phyloP scores from a whole-genome alignment of 768 basidiomycete genomes.

The Hortiboletus flavorubellus region DNA sequence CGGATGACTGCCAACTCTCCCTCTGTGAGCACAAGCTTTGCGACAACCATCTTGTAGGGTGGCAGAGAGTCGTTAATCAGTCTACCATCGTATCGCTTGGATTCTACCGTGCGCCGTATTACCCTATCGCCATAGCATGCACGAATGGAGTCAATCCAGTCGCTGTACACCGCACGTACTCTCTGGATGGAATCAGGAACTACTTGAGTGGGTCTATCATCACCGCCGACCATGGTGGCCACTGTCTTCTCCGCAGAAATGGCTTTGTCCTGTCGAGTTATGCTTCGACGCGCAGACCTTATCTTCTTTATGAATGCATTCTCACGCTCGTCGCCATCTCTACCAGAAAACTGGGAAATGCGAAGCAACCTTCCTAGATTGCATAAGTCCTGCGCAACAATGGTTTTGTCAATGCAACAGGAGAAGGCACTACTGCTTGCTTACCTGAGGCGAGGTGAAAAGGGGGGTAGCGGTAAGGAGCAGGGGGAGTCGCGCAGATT shows the following conservation, averaged over 20 bases:
- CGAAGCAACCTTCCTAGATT: conserved; percentile 3
- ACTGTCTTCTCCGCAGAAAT: not conserved
- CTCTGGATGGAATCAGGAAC: not conserved
- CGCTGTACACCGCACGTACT: not conserved
- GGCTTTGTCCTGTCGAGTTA: not conserved
- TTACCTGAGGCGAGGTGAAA: conserved; percentile 3
- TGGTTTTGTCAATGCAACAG: not conserved
- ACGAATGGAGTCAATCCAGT: conserved; percentile 2
- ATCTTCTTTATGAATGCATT: not conserved
- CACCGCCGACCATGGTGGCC: not conserved
- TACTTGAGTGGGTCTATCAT: not conserved
- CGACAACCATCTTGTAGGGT: not conserved
- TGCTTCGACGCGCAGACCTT: not conserved
- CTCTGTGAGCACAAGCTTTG: not conserved
- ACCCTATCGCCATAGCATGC: not conserved
- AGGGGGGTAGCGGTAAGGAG: conserved; percentile 5
- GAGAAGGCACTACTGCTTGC: not conserved
- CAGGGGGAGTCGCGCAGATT: conserved; percentile 1
- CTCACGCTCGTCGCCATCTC: not conserved
- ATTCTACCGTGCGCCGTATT: conserved; percentile 2
- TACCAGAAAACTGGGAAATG: conserved; percentile 1
- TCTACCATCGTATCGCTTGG: not conserved
- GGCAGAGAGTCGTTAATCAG: conserved; percentile 2
- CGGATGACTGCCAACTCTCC: not conserved
- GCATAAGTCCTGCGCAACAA: not conserved